A percentile compares a stretch with the other conserved stretches of the same genome.
These are phyloP conservation scores for Alternaria triticina DNA, from an alignment of 2,329 filamentous ascomycete genomes.

Conservation along the genomic window DNA sequence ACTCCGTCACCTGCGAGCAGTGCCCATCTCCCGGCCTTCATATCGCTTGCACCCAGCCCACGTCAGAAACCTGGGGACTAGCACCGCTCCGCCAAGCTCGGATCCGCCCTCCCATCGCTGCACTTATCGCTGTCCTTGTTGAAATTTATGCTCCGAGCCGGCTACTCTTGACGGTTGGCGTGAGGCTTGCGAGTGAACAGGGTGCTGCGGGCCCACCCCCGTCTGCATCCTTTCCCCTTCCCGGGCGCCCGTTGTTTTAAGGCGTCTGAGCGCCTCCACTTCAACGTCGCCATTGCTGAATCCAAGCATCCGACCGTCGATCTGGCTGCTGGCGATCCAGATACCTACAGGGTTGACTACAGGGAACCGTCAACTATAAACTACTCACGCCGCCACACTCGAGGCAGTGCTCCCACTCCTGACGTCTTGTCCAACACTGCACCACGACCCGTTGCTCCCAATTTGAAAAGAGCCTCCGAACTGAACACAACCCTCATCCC, in stretches of 20 bases:
- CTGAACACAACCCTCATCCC: slow-evolving; percentile 45
- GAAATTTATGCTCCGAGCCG: slow-evolving; percentile 37
- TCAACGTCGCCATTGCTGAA: slow-evolving; percentile 46
- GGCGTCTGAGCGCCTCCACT: slow-evolving; percentile 44
- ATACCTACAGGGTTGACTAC: slow-evolving; percentile 45
- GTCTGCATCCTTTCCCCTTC: slow-evolving; percentile 37
- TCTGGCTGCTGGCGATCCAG: slow-evolving; percentile 49
- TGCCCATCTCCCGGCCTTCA: slow-evolving; percentile 23
- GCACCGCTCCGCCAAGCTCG: slow-evolving; percentile 34
- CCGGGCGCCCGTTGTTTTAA: slow-evolving; percentile 38
- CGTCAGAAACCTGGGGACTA: slow-evolving; percentile 26
- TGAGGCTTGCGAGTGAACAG: slow-evolving; percentile 42
- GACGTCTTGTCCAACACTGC: slow-evolving; percentile 48
- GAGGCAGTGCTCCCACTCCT: slow-evolving; percentile 48
- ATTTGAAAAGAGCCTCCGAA: slow-evolving; percentile 44
- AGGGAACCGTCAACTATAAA: slow-evolving; percentile 44
- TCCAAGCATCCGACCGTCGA: slow-evolving; percentile 41
- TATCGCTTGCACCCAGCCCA: slow-evolving; percentile 25
- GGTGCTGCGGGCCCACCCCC: slow-evolving; percentile 34
- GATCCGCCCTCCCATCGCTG: slow-evolving; percentile 32
- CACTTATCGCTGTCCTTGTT: slow-evolving; percentile 30
- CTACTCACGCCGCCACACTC: slow-evolving; percentile 48
- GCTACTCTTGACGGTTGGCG: slow-evolving; percentile 34
- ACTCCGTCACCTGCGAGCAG: slow-evolving; percentile 18
- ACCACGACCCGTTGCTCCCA: slow-evolving; percentile 47